A percentile compares a stretch with the other conserved stretches of the same genome.
phyloP scores from a whole-genome alignment of 345 rosid species.

The Gossypium mustelinum region DNA sequence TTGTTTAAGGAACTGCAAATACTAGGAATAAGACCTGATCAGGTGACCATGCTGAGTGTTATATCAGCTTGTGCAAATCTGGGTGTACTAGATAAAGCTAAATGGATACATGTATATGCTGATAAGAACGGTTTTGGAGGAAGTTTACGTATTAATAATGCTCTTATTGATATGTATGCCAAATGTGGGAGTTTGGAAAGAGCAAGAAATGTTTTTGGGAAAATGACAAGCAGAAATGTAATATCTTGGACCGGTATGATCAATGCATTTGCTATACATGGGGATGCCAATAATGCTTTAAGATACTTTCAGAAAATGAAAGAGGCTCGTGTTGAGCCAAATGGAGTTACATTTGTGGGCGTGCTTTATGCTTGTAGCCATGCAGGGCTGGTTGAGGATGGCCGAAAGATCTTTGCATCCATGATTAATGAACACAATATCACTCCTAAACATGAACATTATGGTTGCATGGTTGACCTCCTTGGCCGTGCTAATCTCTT shows the following conservation, averaged over 20 bases:
- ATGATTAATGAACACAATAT: conserved; percentile 42
- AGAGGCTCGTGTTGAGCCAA: conserved; percentile 37
- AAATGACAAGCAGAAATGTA: conserved; percentile 37
- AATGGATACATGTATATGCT: conserved; percentile 39
- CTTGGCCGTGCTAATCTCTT: conserved; percentile 48
- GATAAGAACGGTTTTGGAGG: conserved; percentile 32
- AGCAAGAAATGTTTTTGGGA: conserved; percentile 45
- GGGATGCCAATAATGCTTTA: conserved; percentile 42
- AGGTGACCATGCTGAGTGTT: conserved; percentile 47
- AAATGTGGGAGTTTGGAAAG: conserved; percentile 57
- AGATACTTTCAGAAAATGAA: conserved; percentile 38
- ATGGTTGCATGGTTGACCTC: conserved; percentile 64
- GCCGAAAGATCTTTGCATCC: conserved; percentile 42
- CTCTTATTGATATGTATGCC: conserved; percentile 58
- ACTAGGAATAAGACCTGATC: conserved; percentile 41
- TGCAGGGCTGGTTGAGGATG: conserved; percentile 58
- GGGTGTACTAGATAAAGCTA: conserved; percentile 43
- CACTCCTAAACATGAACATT: conserved; percentile 50
- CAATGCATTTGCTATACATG: conserved; percentile 55
- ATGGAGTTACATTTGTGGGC: conserved; percentile 43
- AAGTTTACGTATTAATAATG: conserved; percentile 36
- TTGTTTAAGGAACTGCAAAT: conserved; percentile 39
- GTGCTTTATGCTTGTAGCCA: conserved; percentile 58
- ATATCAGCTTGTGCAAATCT: conserved; percentile 48
- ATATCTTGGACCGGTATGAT: conserved; percentile 58